Percentiles rank a stretch among this genome's conserved stretches.
Evolutionary conservation across 148 eudicot species (phyloP).

Genomic region (Fagopyrum esculentum): DNA sequence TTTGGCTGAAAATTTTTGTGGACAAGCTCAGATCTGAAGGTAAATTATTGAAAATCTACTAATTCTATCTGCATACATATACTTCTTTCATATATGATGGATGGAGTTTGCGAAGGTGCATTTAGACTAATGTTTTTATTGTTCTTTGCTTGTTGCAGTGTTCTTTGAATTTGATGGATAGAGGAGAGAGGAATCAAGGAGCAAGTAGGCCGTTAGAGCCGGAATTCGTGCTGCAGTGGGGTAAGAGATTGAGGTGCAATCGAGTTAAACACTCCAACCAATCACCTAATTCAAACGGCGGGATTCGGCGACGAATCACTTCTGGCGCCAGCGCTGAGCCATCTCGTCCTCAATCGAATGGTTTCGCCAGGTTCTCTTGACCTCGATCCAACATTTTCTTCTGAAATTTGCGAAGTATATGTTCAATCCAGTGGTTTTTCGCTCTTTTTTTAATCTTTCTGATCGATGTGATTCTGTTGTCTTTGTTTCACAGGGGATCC

Average conservation of each 20-base stretch:
- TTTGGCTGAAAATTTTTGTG: background rate
- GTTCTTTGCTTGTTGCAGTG: slow-evolving; percentile 1
- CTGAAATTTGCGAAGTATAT: background rate
- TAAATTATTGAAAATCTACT: background rate
- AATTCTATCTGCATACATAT: background rate
- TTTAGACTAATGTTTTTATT: background rate
- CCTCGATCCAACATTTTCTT: background rate
- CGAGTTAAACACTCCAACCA: slow-evolving; percentile 23
- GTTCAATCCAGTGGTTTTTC: background rate
- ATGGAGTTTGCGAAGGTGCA: background rate
- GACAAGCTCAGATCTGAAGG: slow-evolving; percentile 15
- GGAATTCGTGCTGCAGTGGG: slow-evolving; percentile 34
- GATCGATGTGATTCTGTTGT: background rate
- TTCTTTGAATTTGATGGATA: background rate
- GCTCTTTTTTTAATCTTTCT: background rate
- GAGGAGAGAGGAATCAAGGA: slow-evolving; percentile 17
- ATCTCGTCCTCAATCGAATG: slow-evolving; percentile 13
- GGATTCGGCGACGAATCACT: slow-evolving; percentile 26
- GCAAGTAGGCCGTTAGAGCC: slow-evolving; percentile 20
- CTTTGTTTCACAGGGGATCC: slow-evolving; percentile 2
- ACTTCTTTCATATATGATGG: background rate
- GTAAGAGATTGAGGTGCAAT: slow-evolving; percentile 28
- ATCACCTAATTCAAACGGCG: slow-evolving; percentile 13
- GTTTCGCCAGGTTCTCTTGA: slow-evolving; percentile 17
- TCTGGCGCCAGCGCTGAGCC: slow-evolving; percentile 21